These are phyloP conservation scores for Aquanectria penicillioides DNA, from an alignment of 2,329 filamentous ascomycete genomes.

Conservation along the genomic window DNA sequence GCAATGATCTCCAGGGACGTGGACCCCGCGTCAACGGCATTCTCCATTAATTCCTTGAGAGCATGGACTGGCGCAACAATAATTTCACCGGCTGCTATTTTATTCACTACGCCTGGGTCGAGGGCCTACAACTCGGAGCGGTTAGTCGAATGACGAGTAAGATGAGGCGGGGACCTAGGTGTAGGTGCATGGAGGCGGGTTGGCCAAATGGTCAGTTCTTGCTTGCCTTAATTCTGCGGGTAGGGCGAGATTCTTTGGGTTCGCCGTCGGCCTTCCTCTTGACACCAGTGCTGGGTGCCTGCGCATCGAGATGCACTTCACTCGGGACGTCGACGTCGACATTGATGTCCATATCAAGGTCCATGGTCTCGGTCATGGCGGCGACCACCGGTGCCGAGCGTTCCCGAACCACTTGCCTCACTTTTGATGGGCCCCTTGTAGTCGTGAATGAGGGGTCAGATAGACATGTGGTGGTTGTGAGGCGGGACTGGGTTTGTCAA, in stretches of 20 bases:
- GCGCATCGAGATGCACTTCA: slow-evolving; percentile 16
- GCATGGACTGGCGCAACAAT: slow-evolving; percentile 97
- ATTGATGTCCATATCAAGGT: slow-evolving; percentile 44
- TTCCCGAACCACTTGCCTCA: slow-evolving; percentile 6
- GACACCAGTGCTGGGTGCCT: slow-evolving; percentile 44
- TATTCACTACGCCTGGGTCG: slow-evolving; percentile 94
- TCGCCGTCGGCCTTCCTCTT: slow-evolving; percentile 61
- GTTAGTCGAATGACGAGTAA: slow-evolving; percentile 18
- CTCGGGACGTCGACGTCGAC: slow-evolving; percentile 17
- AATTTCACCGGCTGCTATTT: slow-evolving; percentile 97
- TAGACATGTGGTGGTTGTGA: slow-evolving; percentile 3
- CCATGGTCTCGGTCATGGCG: slow-evolving; percentile 54
- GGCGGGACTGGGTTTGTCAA: background rate
- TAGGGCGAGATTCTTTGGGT: slow-evolving; percentile 50
- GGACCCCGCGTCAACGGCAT: slow-evolving; percentile 95
- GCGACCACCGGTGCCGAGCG: background rate
- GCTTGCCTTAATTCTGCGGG: slow-evolving; percentile 61
- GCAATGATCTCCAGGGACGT: slow-evolving; percentile 90
- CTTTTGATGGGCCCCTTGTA: slow-evolving; percentile 1
- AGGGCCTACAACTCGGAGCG: slow-evolving; percentile 69
- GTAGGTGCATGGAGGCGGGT: background rate
- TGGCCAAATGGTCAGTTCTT: background rate
- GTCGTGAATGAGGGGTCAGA: background rate
- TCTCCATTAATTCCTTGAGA: slow-evolving; percentile 95
- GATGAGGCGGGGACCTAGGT: slow-evolving; percentile 11